Conservation (phyloP, 2,329 filamentous ascomycete genomes). For the Pezicula neosporulosa region DNA sequence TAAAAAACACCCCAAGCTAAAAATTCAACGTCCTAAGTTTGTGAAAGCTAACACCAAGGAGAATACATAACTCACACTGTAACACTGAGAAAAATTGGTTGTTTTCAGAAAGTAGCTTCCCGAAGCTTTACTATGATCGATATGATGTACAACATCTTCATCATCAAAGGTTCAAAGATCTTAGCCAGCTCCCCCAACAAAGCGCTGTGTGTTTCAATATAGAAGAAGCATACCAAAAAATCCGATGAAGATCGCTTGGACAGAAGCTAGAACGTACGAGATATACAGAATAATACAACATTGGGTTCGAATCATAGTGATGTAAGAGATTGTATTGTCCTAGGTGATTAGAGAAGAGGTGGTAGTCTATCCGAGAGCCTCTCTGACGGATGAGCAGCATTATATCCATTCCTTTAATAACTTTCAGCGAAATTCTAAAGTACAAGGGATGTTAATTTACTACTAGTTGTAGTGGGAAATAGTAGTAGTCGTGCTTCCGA, state of each 20-base stretch:
- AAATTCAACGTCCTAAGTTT: no score
- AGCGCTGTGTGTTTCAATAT: constrained; percentile 67
- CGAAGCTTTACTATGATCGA: constrained; percentile 48
- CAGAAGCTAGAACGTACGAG: no score
- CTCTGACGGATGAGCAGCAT: no score
- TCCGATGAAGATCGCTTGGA: constrained; percentile 60
- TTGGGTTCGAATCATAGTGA: no score
- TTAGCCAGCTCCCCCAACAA: constrained; percentile 68
- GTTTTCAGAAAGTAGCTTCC: not conserved
- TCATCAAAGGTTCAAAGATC: constrained; percentile 76
- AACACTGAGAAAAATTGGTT: no score
- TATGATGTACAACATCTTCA: constrained; percentile 51
- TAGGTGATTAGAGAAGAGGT: no score
- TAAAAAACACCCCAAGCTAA: no score
- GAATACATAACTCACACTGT: no score
- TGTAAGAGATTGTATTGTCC: no score
- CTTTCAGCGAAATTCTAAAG: constrained; percentile 18
- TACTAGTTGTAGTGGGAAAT: constrained; percentile 39
- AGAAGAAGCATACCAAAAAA: constrained; percentile 65
- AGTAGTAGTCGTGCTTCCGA: constrained; percentile 54
- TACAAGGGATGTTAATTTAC: not conserved
- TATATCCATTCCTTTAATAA: constrained; percentile 26
- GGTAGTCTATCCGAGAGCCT: constrained; percentile 48
- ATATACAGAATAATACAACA: no score
- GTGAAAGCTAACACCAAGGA: no score